Base-by-base conservation (phyloP, 1,284 basidiomycete genomes). In the Bondarzewia mesenterica region DNA sequence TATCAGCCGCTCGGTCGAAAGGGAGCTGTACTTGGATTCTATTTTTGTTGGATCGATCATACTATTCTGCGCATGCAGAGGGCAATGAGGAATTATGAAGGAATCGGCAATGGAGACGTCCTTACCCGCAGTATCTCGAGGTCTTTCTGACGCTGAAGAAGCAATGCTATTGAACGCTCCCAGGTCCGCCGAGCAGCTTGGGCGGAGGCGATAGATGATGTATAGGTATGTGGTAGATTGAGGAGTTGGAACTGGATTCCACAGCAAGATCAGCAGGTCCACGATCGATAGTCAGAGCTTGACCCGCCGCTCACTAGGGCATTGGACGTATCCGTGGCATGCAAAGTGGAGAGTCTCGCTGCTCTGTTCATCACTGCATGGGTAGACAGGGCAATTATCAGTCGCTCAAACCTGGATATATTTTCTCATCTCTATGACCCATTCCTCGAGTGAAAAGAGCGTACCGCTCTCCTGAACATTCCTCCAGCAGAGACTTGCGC, bases 381-480 rank as follows among this genome's bases (percentile, higher is more conserved):
- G 3, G 72, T 78, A 1, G 77, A 77, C 14, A 78, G 57, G 4
- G 75, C 69, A 12, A 79, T 51, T 0, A 78, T 47, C 36, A 79
- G 54, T 3, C 70, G 65, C 52, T 77, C 70, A 51, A 79, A 78
- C 55, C 76, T 78, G 50, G 36, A 48, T 27, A 41, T n/a, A n/a
- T n/a, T 41, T 47, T 40, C 23, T 48, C 20, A 46, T 35, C 48
- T 39, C 20, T 23, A 44, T 20, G n/a, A n/a, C n/a, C n/a, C n/a
- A n/a, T n/a, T n/a, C n/a, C n/a, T n/a, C n/a, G n/a, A n/a, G n/a
- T n/a, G n/a, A n/a, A n/a, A 44, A 22, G 29, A 53, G n/a, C 58
- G 46, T 50, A 77, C 76, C 69, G 68, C 44, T 73, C 73, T n/a
- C 76, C 75, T 27, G 61, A 56, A 55, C 74, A 78, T 54, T 78